phyloP scores from a whole-genome alignment of 1,139 yeast genomes.

The Protomyces inouyei region DNA sequence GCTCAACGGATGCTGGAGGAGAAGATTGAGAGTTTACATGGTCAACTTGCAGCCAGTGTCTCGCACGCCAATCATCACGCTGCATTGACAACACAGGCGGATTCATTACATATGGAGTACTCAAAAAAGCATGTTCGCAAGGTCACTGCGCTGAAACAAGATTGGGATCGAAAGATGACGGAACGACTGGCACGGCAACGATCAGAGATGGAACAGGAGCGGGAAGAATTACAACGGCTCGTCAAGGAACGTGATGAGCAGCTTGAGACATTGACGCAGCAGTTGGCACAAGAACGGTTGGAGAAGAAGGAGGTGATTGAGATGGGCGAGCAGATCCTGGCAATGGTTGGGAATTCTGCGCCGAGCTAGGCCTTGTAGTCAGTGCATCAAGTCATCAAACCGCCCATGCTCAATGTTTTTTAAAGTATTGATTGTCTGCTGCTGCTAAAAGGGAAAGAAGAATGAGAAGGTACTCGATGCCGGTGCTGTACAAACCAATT shows the following conservation, averaged over 20 bases:
- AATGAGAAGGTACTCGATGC: not conserved
- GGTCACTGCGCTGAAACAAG: slow-evolving; percentile 24
- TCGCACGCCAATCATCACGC: slow-evolving; percentile 17
- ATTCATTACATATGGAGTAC: slow-evolving; percentile 24
- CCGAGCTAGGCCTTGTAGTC: not conserved
- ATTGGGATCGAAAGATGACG: slow-evolving; percentile 25
- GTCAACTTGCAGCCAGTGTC: slow-evolving; percentile 12
- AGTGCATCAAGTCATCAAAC: no score
- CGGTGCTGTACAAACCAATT: not conserved
- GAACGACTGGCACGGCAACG: slow-evolving; percentile 6
- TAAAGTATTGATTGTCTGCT: not conserved
- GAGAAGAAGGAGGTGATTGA: slow-evolving; percentile 26
- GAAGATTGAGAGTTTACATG: slow-evolving; percentile 3
- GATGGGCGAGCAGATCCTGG: slow-evolving; percentile 22
- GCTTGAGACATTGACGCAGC: not conserved
- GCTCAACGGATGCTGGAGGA: slow-evolving; percentile 5
- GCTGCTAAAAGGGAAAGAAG: not conserved
- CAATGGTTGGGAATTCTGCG: not conserved
- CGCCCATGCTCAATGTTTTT: no score
- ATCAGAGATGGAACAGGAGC: not conserved
- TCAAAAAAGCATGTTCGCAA: slow-evolving; percentile 28
- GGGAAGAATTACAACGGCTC: slow-evolving; percentile 2
- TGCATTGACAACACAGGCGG: slow-evolving; percentile 20
- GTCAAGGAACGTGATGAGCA: slow-evolving; percentile 7
- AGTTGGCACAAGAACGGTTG: slow-evolving; percentile 13